These are phyloP conservation scores for Colletotrichum sojae DNA, from an alignment of 2,329 filamentous ascomycete genomes.

Conservation along the genomic window DNA sequence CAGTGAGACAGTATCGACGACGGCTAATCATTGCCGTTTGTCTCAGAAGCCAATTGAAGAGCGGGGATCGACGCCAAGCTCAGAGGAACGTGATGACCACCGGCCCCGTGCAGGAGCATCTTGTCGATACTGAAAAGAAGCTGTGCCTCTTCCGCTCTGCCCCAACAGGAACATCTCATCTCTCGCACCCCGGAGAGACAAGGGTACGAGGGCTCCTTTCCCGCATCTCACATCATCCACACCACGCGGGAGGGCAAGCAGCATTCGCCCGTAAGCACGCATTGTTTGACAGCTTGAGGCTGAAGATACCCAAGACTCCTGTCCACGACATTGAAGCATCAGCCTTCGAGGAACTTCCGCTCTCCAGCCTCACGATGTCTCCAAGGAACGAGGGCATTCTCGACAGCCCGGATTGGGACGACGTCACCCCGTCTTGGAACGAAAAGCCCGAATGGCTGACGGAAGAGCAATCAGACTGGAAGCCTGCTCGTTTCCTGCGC, in stretches of 20 bases:
- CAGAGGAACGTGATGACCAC: background rate
- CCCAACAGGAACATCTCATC: background rate
- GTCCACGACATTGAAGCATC: too few species aligned
- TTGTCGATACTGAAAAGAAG: slow-evolving; percentile 21
- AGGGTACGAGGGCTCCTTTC: slow-evolving; percentile 5
- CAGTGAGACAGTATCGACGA: background rate
- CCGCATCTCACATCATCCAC: slow-evolving; percentile 6
- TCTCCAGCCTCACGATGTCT: slow-evolving; percentile 46
- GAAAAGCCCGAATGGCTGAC: slow-evolving; percentile 43
- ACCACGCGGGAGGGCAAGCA: background rate
- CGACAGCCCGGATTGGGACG: slow-evolving; percentile 53
- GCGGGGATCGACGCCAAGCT: slow-evolving; percentile 24
- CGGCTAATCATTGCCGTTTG: background rate
- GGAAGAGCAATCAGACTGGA: slow-evolving; percentile 45
- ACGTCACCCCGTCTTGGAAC: slow-evolving; percentile 45
- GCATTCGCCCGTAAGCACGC: slow-evolving; percentile 11
- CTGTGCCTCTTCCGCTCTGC: slow-evolving; percentile 5
- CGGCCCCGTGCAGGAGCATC: background rate
- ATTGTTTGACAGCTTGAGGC: slow-evolving; percentile 10
- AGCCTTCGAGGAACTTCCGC: background rate
- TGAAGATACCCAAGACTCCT: background rate
- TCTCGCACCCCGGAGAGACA: background rate
- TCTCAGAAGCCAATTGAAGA: background rate
- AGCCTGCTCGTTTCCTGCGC: slow-evolving; percentile 44
- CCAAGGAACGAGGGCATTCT: slow-evolving; percentile 50